Conservation (phyloP, 495 filamentous ascomycete species). For the Neurospora sp. region DNA sequence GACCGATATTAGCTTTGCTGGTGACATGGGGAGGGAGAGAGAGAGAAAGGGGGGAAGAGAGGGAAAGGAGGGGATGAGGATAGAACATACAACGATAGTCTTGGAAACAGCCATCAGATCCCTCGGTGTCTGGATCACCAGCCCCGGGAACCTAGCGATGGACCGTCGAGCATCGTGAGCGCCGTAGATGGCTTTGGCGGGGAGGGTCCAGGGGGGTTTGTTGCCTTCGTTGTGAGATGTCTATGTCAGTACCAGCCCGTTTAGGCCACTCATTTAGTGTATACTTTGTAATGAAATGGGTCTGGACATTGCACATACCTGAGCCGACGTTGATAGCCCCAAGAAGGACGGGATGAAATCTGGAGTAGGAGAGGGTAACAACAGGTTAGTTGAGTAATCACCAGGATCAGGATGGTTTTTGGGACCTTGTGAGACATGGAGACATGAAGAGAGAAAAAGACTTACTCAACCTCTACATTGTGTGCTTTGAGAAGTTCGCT, state of each 20-base stretch:
- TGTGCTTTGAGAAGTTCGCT: conserved; percentile 41
- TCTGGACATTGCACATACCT: conserved; percentile 34
- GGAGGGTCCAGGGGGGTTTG: conserved; percentile 61
- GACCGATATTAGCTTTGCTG: not conserved
- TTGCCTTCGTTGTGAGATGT: too few relatives aligned
- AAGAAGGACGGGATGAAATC: conserved; percentile 61
- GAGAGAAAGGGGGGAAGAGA: not conserved
- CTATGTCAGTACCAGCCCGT: too few relatives aligned
- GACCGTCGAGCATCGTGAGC: conserved; percentile 46
- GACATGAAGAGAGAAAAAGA: not conserved
- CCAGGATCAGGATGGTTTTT: not conserved
- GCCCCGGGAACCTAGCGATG: conserved; percentile 39
- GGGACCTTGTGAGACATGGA: not conserved
- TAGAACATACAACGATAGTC: conserved; percentile 20
- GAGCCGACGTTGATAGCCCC: conserved; percentile 58
- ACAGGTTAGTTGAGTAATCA: not conserved
- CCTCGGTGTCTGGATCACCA: conserved; percentile 27
- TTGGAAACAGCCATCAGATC: conserved; percentile 27
- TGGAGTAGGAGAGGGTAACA: conserved; percentile 15
- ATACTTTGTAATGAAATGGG: too few relatives aligned
- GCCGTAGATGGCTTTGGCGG: conserved; percentile 52
- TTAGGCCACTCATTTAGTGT: too few relatives aligned
- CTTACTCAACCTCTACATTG: conserved; percentile 53
- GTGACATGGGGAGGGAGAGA: not conserved
- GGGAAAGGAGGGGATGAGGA: conserved; percentile 4